A percentile compares a stretch with the other conserved stretches of the same genome.
Conservation (phyloP, 2,329 filamentous ascomycete species). For the Coleophoma cylindrospora region DNA sequence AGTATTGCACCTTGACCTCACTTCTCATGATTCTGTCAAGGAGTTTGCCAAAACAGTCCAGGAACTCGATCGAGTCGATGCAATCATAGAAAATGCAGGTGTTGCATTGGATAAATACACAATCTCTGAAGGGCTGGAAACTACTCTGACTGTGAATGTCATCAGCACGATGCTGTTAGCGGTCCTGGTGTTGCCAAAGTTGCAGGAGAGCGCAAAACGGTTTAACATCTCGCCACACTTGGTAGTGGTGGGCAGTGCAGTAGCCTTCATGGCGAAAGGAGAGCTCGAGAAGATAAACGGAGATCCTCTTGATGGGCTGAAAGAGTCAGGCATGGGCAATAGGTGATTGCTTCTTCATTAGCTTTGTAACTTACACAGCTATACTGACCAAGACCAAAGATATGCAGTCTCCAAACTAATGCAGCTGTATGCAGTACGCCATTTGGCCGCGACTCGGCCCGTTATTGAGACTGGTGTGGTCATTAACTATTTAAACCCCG, state of each 20-base stretch:
- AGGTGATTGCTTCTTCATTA: background rate
- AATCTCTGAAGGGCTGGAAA: background rate
- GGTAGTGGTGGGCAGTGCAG: background rate
- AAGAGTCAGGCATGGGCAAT: background rate
- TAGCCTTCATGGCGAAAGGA: background rate
- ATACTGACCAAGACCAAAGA: background rate
- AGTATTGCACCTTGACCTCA: conserved; percentile 3
- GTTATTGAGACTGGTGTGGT: background rate
- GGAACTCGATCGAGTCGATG: conserved; percentile 2
- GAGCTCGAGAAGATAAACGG: background rate
- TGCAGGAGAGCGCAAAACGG: background rate
- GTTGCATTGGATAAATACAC: conserved; percentile 10
- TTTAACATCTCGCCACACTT: background rate
- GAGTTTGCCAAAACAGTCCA: background rate
- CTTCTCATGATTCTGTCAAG: conserved; percentile 2
- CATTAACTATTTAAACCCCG: background rate
- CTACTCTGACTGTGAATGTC: conserved; percentile 2
- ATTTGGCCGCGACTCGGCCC: background rate
- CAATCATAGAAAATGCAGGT: conserved; percentile 5
- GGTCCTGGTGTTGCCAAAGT: conserved; percentile 1
- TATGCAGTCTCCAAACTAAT: background rate
- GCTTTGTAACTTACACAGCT: background rate
- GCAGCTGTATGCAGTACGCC: background rate
- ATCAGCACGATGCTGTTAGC: conserved; percentile 2
- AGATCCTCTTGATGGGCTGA: background rate